phyloP scores from a whole-genome alignment of 176 grass and related monocot genomes.

The Chloris gayana region DNA sequence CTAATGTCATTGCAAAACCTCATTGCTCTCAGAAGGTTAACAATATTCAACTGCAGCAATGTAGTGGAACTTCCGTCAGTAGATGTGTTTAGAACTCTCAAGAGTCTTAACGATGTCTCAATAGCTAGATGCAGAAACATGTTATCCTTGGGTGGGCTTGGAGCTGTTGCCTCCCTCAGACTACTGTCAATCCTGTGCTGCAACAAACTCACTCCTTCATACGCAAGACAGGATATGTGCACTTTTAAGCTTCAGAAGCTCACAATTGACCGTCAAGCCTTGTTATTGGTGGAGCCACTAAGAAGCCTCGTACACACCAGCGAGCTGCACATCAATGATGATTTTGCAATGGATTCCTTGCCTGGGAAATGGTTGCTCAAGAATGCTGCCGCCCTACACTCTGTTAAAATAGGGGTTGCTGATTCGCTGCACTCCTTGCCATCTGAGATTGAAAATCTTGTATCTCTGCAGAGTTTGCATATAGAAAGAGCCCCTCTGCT shows the following conservation, averaged over 20 bases:
- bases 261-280: neutral
- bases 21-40: neutral
- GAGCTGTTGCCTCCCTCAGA: slow-evolving; percentile 19
- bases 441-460: slow-evolving; percentile 5
- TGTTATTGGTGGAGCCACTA: slow-evolving; percentile 44
- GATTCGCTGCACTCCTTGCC: neutral
- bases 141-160: slow-evolving; percentile 37
- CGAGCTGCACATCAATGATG: neutral
- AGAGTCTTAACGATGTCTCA: neutral
- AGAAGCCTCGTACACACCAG: slow-evolving; percentile 28
- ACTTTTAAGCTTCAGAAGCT: slow-evolving; percentile 27
- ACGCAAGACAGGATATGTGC: neutral
- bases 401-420: slow-evolving; percentile 25
- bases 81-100: slow-evolving; percentile 27
- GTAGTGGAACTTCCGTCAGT: slow-evolving; percentile 28
- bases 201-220: neutral
- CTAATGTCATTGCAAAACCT: slow-evolving; percentile 12
- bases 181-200: slow-evolving; percentile 25
- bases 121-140: slow-evolving; percentile 2
- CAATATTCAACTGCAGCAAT: slow-evolving; percentile 13
- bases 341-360: slow-evolving; percentile 3
- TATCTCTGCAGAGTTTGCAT: slow-evolving; percentile 16
- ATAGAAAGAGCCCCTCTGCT: slow-evolving; percentile 17
- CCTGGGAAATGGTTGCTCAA: slow-evolving; percentile 31
- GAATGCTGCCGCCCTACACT: neutral